Base-by-base conservation (phyloP, 2,329 filamentous ascomycete genomes). In the Plenodomus biglobosus region DNA sequence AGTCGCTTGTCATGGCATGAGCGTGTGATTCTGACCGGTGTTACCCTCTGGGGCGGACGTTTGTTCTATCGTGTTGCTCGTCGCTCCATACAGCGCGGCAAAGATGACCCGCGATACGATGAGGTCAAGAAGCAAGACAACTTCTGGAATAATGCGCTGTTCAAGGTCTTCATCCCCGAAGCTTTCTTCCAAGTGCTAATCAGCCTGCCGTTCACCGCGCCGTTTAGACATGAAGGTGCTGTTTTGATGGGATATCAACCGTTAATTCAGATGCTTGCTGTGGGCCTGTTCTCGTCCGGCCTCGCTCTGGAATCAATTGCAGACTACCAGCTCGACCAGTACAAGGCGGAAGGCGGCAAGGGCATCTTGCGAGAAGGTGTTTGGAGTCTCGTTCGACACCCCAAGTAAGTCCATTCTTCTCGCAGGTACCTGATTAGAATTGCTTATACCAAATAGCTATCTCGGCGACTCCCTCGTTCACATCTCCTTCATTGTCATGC, bases 361-460 rank as follows among this genome's bases (percentile, higher is more conserved):
- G 69, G 71, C 32, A 70, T 84, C 22, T 74, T 79, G 52, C 75
- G 77, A 13, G 75, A 80, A n/a, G 81, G 81, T 11, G 82, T 85
- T 22, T 85, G 81, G 80, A 81, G 80, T 56, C 75, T 85, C 24
- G 81, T 84, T 20, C 71, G 83, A 40, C 81, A 85, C 68, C 82
- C 82, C 0, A 85, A 85, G 81, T 84, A 72, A 65, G 78, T 71
- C 16, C n/a, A n/a, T 8, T n/a, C 13, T 34, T 35, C 32, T n/a
- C 41, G 4, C 17, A 11, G 20, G 10, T 35, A 11, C 7, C 16
- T 16, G 7, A 34, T 43, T 48, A n/a, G n/a, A n/a, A n/a, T 46
- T 43, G 11, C 18, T 42, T 27, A 54, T 24, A 21, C 5, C 13
- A 3, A n/a, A 2, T 42, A 83, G 81, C 69, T 85, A 84, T 59